Evolutionary conservation across 805 yeast species (phyloP), one percentile per base, ranked within the genome.

Genomic region (Helenozyma rhizophorensis): DNA sequence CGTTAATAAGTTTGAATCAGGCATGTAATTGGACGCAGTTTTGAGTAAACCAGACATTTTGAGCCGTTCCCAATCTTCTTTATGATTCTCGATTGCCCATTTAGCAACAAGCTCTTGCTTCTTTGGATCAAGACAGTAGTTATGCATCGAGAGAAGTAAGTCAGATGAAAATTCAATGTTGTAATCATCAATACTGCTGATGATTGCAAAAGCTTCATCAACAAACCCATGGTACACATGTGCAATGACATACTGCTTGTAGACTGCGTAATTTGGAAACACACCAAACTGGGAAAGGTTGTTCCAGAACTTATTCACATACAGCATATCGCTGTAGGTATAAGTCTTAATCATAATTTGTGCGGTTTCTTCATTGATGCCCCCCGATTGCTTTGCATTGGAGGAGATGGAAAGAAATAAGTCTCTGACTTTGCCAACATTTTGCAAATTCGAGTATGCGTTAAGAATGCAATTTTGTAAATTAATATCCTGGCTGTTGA

Each of bases 141-240:
- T 72, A 41, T 71, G 64, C 48, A 78, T 49, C 3, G 72, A 60
- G 21, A 67, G 58, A 19, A 80, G 47, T 9, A 76, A 63, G 15
- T 71, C 72, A 5, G 53, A 49, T 12, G 68, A 60, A 5, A 76
- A 53, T 23, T 58, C 57, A 4, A 74, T 53, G 24, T 72, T 77
- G 39, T 68, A 63, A 22, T 71, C 72, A 19, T 60, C 66, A 53
- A 78, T 69, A 18, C 62, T 63, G 14, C 65, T 60, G 3, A 76
- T 65, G 17, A 77, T 53, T 12, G 61, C 59, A 6, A 78, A 56
- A 0, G 93, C 93, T 3, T 72, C 68, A 8, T 68, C 69, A 23
- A 68, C 70, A 28, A 69, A 60, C 7, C 82, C 87, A 49, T 78
- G 77, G 44, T 79, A 80, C 39, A 83, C 80, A 51, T 82, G 79